Conservation (phyloP, 345 rosid species). For the Aethionema arabicum region DNA sequence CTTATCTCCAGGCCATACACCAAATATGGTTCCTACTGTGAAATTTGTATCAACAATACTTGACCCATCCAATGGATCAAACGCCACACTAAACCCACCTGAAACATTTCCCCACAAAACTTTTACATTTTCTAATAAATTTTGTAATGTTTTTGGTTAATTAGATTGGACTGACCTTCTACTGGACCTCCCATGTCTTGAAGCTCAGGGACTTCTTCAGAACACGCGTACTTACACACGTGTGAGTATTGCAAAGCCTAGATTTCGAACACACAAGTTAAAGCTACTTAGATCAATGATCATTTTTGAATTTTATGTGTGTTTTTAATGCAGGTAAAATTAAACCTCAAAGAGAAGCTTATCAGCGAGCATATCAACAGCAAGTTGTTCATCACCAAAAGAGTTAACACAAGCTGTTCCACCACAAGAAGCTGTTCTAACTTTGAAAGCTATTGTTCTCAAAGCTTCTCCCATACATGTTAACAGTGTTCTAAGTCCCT, state of each 20-base stretch:
- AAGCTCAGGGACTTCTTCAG: constrained; percentile 94
- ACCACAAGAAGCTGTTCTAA: constrained; percentile 96
- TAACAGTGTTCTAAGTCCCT: constrained; percentile 69
- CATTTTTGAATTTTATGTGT: not conserved
- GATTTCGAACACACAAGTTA: constrained; percentile 12
- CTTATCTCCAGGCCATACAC: constrained; percentile 99
- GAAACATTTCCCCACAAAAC: constrained; percentile 11
- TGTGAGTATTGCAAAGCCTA: constrained; percentile 91
- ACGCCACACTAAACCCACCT: constrained; percentile 94
- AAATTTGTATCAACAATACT: constrained; percentile 88
- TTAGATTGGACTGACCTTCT: constrained; percentile 53
- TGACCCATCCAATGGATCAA: constrained; percentile 88
- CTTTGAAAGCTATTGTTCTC: constrained; percentile 85
- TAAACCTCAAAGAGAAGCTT: constrained; percentile 89
- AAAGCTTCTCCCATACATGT: constrained; percentile 96
- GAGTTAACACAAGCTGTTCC: constrained; percentile 93
- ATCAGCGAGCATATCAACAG: constrained; percentile 92
- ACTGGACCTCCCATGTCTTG: constrained; percentile 97
- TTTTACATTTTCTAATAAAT: not conserved
- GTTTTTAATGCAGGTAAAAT: not conserved
- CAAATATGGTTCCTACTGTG: constrained; percentile 91
- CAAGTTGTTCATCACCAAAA: constrained; percentile 97
- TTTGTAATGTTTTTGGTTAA: not conserved
- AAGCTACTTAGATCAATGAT: constrained; percentile 14
- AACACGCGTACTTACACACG: constrained; percentile 93